These are phyloP conservation scores for Wickerhamiella sorbophila DNA, from an alignment of 805 yeast genomes.

Conservation along the genomic window DNA sequence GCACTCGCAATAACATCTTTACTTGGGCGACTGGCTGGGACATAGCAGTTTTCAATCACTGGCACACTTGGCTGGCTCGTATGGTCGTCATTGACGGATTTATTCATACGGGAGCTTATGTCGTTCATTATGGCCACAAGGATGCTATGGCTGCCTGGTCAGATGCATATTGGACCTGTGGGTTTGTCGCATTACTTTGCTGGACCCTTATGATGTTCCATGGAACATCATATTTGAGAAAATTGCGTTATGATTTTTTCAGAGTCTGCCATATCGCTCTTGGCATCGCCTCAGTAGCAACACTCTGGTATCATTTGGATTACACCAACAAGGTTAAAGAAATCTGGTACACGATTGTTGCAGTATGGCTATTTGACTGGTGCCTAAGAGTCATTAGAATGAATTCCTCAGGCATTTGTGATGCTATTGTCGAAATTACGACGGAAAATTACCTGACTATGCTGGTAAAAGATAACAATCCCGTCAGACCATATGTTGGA, in stretches of 20 bases:
- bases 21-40: slow-evolving; percentile 42
- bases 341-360: slow-evolving; percentile 38
- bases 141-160: slow-evolving; percentile 17
- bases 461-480: slow-evolving; percentile 28
- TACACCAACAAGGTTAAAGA: slow-evolving; percentile 32
- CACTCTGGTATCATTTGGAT: slow-evolving; percentile 43
- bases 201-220: slow-evolving; percentile 28
- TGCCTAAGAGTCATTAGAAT: slow-evolving; percentile 40
- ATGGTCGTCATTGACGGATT: slow-evolving; percentile 32
- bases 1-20: slow-evolving; percentile 53
- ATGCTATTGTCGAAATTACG: slow-evolving; percentile 19
- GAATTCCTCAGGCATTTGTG: not conserved
- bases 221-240: slow-evolving; percentile 9
- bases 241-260: slow-evolving; percentile 40
- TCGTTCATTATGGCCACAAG: slow-evolving; percentile 17
- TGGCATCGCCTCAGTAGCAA: slow-evolving; percentile 38
- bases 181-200: slow-evolving; percentile 18
- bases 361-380: slow-evolving; percentile 57
- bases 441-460: slow-evolving; percentile 26
- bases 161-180: slow-evolving; percentile 17
- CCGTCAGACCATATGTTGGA: slow-evolving; percentile 25
- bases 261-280: slow-evolving; percentile 41
- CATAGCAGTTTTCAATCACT: slow-evolving; percentile 38
- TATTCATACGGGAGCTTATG: slow-evolving; percentile 44
- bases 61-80: slow-evolving; percentile 51